These are phyloP conservation scores for Auricularia heimuer DNA, from an alignment of 768 basidiomycete species.

Conservation along the genomic window DNA sequence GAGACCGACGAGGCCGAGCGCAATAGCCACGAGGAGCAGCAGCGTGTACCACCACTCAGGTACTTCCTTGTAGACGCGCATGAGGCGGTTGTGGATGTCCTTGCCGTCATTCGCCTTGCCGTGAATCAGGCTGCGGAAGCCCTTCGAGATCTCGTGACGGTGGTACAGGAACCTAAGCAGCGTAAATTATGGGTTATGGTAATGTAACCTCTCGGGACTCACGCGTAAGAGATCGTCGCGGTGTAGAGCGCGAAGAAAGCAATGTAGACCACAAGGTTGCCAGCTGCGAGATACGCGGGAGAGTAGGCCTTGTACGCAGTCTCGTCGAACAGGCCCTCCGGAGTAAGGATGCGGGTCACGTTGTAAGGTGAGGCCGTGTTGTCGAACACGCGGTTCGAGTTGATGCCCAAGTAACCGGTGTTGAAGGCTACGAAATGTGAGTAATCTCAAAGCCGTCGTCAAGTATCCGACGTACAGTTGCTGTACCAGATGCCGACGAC, in stretches of 20 bases:
- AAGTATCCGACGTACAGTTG: constrained; percentile 13
- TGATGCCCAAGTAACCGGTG: constrained; percentile 32
- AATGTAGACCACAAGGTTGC: constrained; percentile 10
- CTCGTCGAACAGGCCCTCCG: constrained; percentile 27
- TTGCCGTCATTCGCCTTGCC: constrained; percentile 10
- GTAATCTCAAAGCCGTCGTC: neutral
- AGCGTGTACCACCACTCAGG: constrained; percentile 15
- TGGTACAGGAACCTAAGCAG: constrained; percentile 14
- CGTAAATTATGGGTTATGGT: constrained; percentile 9
- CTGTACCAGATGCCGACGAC: constrained; percentile 19
- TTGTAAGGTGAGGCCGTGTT: constrained; percentile 67
- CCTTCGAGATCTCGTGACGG: constrained; percentile 14
- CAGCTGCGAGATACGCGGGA: constrained; percentile 19
- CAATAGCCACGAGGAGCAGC: constrained; percentile 14
- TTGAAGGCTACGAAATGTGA: constrained; percentile 21
- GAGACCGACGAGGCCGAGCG: constrained; percentile 13
- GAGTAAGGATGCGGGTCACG: constrained; percentile 44
- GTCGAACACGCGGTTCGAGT: constrained; percentile 40
- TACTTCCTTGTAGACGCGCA: constrained; percentile 16
- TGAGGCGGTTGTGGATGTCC: constrained; percentile 19
- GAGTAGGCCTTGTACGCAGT: constrained; percentile 13
- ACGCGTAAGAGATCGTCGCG: constrained; percentile 29
- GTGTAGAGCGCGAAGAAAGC: constrained; percentile 33
- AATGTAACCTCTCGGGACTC: constrained; percentile 15
- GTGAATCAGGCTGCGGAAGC: constrained; percentile 16